Base-by-base conservation (phyloP, 2,329 filamentous ascomycete species). In the Colletotrichum lini region DNA sequence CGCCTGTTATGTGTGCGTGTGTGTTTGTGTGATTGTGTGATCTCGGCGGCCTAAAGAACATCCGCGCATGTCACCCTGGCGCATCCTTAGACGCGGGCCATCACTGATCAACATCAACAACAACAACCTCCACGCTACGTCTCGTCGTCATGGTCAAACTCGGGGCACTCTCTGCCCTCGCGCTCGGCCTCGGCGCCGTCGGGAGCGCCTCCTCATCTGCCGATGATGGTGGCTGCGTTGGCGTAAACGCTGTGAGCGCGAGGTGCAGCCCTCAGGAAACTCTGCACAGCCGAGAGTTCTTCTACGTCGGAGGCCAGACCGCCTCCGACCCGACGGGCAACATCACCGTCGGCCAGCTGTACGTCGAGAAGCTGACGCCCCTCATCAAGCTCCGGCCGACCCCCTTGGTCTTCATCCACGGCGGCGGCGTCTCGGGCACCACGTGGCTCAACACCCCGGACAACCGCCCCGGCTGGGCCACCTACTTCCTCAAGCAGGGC, bases 371-470 rank as follows among this genome's bases (percentile, higher is more conserved):
- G 73, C 77, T 79, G 52, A 78, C 77, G 6, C 78, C 77, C 12
- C 50, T 70, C 4, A 67, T 73, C 10, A 73, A 73, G 26, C 72
- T 66, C 13, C 74, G 75, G 13, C 57, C 74, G 7, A 75, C 75
- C n/a, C 78, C 78, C 9, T 73, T 80, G 26, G 76, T 80, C 67
- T 80, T 80, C 75, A 77, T 79, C 58, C 77, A 78, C 61, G 78
- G 78, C 42, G 77, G 77, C 21, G 78, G 76, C 10, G 75, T 77
- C 16, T 78, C 77, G 4, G 78, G 77, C 38, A 77, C 78, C 50
- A 77, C 78, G 30, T 79, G 78, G 75, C 77, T 84, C 16, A 80
- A 82, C 62, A 85, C 81, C 13, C 83, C 83, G 2, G 82, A 84
- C 68, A 79, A 78, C 50, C 78, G 82, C 16, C 78, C 77, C 65